Evolutionary conservation across 202 grass and related monocot species (phyloP).

Genomic region (Schoenoplectus triqueter): DNA sequence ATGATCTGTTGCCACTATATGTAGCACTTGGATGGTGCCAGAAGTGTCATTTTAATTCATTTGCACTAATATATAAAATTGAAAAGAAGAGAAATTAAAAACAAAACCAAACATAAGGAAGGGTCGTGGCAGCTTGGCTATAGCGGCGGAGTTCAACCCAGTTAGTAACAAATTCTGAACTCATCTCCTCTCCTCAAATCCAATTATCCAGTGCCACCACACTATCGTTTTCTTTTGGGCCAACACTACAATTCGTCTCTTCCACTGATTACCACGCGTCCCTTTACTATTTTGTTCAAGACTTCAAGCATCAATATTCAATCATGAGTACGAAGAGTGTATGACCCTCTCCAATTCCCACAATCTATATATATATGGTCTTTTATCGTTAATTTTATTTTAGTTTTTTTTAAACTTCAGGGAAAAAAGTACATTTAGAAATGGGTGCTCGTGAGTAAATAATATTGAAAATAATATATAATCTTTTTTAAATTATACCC

Average conservation of each 20-base stretch:
- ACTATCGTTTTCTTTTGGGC: neutral
- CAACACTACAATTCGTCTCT: neutral
- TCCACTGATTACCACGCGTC: neutral
- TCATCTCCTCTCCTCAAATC: neutral
- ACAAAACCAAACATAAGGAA: neutral
- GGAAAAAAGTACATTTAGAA: neutral
- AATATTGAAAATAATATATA: neutral
- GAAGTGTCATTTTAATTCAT: neutral
- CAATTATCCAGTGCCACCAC: neutral
- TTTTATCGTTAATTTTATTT: neutral
- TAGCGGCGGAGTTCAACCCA: neutral
- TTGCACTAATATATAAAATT: neutral
- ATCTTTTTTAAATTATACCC: no score
- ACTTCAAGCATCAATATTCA: neutral
- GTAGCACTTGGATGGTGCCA: neutral
- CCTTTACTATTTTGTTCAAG: constrained; percentile 23
- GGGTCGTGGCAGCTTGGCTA: neutral
- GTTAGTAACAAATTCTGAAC: neutral
- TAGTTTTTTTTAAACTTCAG: neutral
- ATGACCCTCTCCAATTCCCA: neutral
- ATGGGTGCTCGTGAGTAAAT: neutral
- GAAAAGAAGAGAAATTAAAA: neutral
- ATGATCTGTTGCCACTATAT: neutral
- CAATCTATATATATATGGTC: neutral
- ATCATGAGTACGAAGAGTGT: neutral